Percentiles rank a stretch among this genome's conserved stretches.
These are phyloP conservation scores for Exserohilum turcica DNA, from an alignment of 2,329 filamentous ascomycete species.

Conservation along the genomic window DNA sequence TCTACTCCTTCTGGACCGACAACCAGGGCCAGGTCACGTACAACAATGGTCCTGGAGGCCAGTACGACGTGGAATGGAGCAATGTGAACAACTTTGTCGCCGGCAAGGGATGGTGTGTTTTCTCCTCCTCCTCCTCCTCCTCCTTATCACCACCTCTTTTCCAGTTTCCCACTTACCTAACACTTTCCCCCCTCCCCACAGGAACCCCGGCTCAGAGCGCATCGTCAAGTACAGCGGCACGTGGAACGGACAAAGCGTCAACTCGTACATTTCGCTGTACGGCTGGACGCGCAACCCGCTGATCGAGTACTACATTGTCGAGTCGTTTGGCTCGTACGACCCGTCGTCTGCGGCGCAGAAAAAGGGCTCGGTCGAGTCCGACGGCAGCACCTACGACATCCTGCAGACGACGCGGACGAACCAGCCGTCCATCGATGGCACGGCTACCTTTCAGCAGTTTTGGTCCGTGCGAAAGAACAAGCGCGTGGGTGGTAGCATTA, in stretches of 20 bases:
- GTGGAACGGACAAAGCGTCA: conserved; percentile 54
- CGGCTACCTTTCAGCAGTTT: conserved; percentile 60
- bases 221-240: conserved; percentile 57
- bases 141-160: too few relatives aligned
- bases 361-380: conserved; percentile 58
- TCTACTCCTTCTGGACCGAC: conserved; percentile 63
- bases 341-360: conserved; percentile 54
- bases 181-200: too few relatives aligned
- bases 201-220: conserved; percentile 55
- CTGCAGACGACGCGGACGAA: conserved; percentile 57
- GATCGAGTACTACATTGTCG: conserved; percentile 66
- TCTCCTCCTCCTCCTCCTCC: too few relatives aligned
- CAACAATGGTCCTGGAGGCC: conserved; percentile 54
- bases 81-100: conserved; percentile 61
- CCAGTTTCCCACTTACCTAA: background rate
- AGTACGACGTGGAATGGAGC: conserved; percentile 57
- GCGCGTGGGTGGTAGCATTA: conserved; percentile 58
- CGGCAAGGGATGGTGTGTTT: conserved; percentile 62
- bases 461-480: conserved; percentile 59
- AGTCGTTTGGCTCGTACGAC: conserved; percentile 58
- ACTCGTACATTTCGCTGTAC: conserved; percentile 62
- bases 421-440: conserved; percentile 61
- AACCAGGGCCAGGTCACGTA: conserved; percentile 57
- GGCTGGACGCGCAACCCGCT: conserved; percentile 61
- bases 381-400: conserved; percentile 61